Base-by-base conservation (phyloP, 352 stramenopile genomes). In the Vaucheria bursata region DNA sequence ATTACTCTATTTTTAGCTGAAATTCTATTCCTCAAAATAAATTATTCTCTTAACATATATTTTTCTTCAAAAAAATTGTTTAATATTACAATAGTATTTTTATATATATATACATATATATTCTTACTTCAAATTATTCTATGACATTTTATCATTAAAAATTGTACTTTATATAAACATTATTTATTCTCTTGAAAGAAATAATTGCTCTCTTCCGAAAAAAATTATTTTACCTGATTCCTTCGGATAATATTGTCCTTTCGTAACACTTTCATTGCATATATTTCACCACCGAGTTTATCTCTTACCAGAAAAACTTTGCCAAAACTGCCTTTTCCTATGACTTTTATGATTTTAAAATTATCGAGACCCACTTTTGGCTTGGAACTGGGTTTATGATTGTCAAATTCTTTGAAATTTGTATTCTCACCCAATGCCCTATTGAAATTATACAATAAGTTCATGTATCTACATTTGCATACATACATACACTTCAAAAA, bases 161-260 rank as follows among this genome's bases (percentile, higher is more conserved):
- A n/a, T n/a, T n/a, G n/a, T n/a, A n/a, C n/a, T n/a, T n/a, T n/a
- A n/a, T n/a, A n/a, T n/a, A n/a, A n/a, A n/a, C n/a, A n/a, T n/a
- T n/a, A n/a, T n/a, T n/a, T n/a, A n/a, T n/a, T n/a, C n/a, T n/a
- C n/a, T n/a, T n/a, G n/a, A n/a, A n/a, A n/a, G n/a, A n/a, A n/a
- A n/a, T n/a, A n/a, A n/a, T n/a, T n/a, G n/a, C n/a, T n/a, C n/a
- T n/a, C n/a, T n/a, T n/a, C n/a, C n/a, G n/a, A n/a, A n/a, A n/a
- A n/a, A n/a, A n/a, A n/a, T n/a, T n/a, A n/a, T 25, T 68, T 68
- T 32, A 84, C 79, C 86, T 98, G 94, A 82, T 99, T 98, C 66
- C 94, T 89, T 82, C 97, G 97, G 83, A 98, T 97, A 77, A 99
- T 98, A 80, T 97, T 97, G 74, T 97, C 93, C 87, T 99, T 99